These are phyloP conservation scores for Lasiodiplodia gonubiensis DNA, from an alignment of 2,329 filamentous ascomycete genomes.

Conservation along the genomic window DNA sequence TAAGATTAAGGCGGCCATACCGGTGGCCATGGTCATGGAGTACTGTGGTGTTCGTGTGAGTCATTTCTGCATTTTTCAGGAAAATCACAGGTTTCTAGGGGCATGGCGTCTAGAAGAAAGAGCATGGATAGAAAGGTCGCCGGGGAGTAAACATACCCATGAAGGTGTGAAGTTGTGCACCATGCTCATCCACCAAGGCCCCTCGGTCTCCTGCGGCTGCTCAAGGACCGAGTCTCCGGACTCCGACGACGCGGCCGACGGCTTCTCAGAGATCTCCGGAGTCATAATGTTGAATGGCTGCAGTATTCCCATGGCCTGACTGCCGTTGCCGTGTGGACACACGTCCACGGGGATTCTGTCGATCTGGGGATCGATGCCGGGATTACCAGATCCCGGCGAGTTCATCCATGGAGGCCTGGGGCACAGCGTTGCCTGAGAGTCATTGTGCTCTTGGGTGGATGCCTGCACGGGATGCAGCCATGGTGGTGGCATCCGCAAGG, in stretches of 20 bases:
- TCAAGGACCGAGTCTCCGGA: constrained; percentile 13
- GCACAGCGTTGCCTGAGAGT: constrained; percentile 6
- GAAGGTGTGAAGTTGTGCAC: constrained; percentile 45
- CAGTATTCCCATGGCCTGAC: constrained; percentile 16
- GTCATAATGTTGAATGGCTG: constrained; percentile 4
- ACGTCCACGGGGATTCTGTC: background rate
- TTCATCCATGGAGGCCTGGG: constrained; percentile 19
- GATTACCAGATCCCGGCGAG: constrained; percentile 7
- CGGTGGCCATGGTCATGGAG: constrained; percentile 64
- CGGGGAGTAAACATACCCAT: constrained; percentile 33
- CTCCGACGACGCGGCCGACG: constrained; percentile 23
- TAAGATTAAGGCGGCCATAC: constrained; percentile 68
- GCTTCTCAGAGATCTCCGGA: constrained; percentile 22
- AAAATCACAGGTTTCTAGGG: background rate
- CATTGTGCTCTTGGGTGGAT: background rate
- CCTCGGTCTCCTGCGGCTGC: constrained; percentile 1
- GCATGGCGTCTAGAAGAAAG: background rate
- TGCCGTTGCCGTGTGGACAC: constrained; percentile 26
- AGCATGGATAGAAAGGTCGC: background rate
- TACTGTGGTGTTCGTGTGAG: constrained; percentile 32
- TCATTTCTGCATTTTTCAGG: background rate
- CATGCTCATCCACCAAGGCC: constrained; percentile 12
- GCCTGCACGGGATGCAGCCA: constrained; percentile 26
- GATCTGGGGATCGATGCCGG: constrained; percentile 18
- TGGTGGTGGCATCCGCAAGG: constrained; percentile 22